Evolutionary conservation across 1,139 yeast species (phyloP), one percentile per base, ranked within the genome.

Genomic region (Wickerhamomyces sp.): DNA sequence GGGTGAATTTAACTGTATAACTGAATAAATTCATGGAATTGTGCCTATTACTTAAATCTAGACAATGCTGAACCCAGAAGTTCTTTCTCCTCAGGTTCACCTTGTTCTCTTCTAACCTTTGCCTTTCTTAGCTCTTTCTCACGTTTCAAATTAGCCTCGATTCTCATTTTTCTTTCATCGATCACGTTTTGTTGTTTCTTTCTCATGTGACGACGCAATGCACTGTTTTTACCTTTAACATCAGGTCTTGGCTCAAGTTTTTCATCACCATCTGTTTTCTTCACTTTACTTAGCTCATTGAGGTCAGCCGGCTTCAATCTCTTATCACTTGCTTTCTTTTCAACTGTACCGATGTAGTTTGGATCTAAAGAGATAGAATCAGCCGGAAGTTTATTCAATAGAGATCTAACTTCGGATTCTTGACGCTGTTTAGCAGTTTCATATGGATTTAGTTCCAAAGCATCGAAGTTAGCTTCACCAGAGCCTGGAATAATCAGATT

Each of bases 391-490:
- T 94, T 94, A 65, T 92, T 87, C 61, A 94, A 66, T 59, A 94
- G 72, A 1, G 83, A 67, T 58, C 94, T 78, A 33, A 94, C 96
- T 69, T 94, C 98, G 41, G 77, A 75, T 67, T 92, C 95, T 63
- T 92, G 95, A 70, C 98, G 82, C 64, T 90, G 97, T 60, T 87
- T 84, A 36, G 89, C 81, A 18, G 94, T 77, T 64, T 88, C 96
- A 66, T 74, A 94, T 46, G 98, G 98, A 63, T 94, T 94, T 55
- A 82, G 65, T 64, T 94, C 98, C 57, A 89, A 67, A 3, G 98
- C 90, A 68, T 94, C 99, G 60, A 77, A 90, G 65, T 94, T 94
- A 45, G 98, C 97, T 66, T 94, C 98, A 69, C 98, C 99, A 37
- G 97, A 71, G 29, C 99, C 99, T 28, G 99, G 98, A 42, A 92